Percentiles rank a stretch among this genome's conserved stretches.
These are phyloP conservation scores for Candida ficus DNA, from an alignment of 805 yeast genomes.

Conservation along the genomic window DNA sequence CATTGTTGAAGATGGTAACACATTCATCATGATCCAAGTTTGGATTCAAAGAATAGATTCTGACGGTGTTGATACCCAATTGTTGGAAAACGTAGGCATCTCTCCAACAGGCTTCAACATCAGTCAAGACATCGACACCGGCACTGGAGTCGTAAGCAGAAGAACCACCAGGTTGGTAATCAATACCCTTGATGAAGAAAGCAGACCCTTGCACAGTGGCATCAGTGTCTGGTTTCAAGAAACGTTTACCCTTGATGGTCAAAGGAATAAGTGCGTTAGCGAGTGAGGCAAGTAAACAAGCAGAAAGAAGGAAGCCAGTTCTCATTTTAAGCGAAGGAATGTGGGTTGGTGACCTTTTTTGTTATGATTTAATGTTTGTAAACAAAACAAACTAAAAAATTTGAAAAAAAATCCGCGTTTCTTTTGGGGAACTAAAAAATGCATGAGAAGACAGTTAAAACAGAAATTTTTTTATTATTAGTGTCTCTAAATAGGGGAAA, in stretches of 20 bases:
- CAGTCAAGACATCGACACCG: conserved; percentile 62
- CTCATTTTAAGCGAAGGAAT: not conserved
- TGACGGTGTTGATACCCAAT: conserved; percentile 77
- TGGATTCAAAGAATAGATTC: conserved; percentile 81
- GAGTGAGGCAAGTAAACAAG: not conserved
- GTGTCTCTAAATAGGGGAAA: too few species aligned
- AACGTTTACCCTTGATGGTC: conserved; percentile 48
- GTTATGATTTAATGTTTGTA: not conserved
- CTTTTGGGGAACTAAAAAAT: too few species aligned
- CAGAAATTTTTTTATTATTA: too few species aligned
- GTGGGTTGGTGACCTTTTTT: not conserved
- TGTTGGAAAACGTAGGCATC: conserved; percentile 76
- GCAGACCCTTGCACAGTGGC: conserved; percentile 47
- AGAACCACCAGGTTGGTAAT: conserved; percentile 93
- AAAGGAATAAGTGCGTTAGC: conserved; percentile 51
- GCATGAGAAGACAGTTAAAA: too few species aligned
- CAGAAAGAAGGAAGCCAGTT: not conserved
- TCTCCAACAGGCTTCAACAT: conserved; percentile 65
- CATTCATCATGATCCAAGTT: conserved; percentile 86
- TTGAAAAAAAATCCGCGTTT: too few species aligned
- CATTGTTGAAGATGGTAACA: conserved; percentile 83
- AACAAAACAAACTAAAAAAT: not conserved
- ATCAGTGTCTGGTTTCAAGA: conserved; percentile 48
- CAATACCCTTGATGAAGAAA: conserved; percentile 81
- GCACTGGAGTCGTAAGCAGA: conserved; percentile 38